Evolutionary conservation across 2,329 filamentous ascomycete genomes (phyloP).

Genomic region (Dendrostoma leiphaemia): DNA sequence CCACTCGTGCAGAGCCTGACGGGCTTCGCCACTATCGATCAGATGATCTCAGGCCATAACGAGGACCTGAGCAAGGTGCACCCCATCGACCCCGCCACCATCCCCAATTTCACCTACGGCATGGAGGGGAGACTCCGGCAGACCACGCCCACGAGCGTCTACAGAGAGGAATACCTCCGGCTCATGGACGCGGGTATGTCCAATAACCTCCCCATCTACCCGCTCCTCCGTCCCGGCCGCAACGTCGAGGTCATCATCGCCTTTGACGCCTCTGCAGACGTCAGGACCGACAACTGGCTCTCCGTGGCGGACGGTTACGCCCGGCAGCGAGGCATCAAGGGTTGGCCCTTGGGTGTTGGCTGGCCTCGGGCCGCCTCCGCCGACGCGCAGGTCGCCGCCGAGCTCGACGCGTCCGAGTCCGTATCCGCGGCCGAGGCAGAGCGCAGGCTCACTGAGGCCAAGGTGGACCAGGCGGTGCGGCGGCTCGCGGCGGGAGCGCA

Average conservation of each 20-base stretch:
- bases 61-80: conserved; percentile 88
- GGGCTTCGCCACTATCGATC: conserved; percentile 75
- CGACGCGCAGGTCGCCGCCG: conserved; percentile 56
- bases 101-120: conserved; percentile 85
- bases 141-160: conserved; percentile 76
- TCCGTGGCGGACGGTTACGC: conserved; percentile 93
- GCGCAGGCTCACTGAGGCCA: conserved; percentile 61
- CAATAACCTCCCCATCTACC: conserved; percentile 96
- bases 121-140: conserved; percentile 74
- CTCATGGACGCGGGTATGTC: conserved; percentile 99
- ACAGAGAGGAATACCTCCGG: conserved; percentile 68
- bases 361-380: conserved; percentile 72
- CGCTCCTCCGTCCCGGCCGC: conserved; percentile 81
- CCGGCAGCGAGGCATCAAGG: conserved; percentile 82
- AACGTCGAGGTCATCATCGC: conserved; percentile 87
- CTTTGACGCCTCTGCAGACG: conserved; percentile 92
- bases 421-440: conserved; percentile 59
- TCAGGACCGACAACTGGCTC: conserved; percentile 94
- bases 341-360: conserved; percentile 92
- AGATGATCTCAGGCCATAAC: conserved; percentile 77
- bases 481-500: conserved; percentile 27
- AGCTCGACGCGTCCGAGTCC: conserved; percentile 68
- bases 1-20: conserved; percentile 73
- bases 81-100: conserved; percentile 85
- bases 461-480: conserved; percentile 41